A percentile compares a stretch with the other conserved stretches of the same genome.
Conservation (phyloP, 768 basidiomycete genomes). For the Holtermannia corniformis region DNA sequence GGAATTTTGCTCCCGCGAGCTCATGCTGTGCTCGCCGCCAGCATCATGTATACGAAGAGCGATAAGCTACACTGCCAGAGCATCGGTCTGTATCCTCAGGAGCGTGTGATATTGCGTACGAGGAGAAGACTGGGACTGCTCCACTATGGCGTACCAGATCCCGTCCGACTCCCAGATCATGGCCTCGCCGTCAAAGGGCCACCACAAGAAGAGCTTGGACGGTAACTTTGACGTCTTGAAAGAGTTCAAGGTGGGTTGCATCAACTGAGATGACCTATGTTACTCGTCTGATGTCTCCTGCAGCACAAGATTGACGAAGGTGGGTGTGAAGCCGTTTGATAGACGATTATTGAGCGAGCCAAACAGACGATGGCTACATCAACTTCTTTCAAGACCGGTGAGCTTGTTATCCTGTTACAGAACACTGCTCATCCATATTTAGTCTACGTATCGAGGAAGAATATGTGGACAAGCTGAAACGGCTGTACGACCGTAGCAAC, state of each 20-base stretch:
- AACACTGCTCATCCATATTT: conserved; percentile 4
- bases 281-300: conserved; percentile 6
- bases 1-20: no score
- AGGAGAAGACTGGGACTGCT: no score
- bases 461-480: conserved; percentile 67
- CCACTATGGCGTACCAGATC: no score
- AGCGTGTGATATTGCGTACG: no score
- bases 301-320: conserved; percentile 34
- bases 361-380: conserved; percentile 64
- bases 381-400: conserved; percentile 79
- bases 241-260: conserved; percentile 29
- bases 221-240: conserved; percentile 19
- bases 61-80: no score
- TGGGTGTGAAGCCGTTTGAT: not conserved
- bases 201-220: conserved; percentile 21
- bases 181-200: no score
- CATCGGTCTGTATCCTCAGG: no score
- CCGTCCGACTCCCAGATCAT: no score
- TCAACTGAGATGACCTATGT: not conserved
- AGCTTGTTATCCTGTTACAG: conserved; percentile 15
- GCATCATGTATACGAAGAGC: no score
- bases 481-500: conserved; percentile 61
- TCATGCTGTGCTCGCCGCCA: no score
- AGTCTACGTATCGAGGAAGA: conserved; percentile 51
- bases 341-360: conserved; percentile 52